These are phyloP conservation scores for Leishmania tropica DNA, from an alignment of 208 protist genomes.

Conservation along the genomic window DNA sequence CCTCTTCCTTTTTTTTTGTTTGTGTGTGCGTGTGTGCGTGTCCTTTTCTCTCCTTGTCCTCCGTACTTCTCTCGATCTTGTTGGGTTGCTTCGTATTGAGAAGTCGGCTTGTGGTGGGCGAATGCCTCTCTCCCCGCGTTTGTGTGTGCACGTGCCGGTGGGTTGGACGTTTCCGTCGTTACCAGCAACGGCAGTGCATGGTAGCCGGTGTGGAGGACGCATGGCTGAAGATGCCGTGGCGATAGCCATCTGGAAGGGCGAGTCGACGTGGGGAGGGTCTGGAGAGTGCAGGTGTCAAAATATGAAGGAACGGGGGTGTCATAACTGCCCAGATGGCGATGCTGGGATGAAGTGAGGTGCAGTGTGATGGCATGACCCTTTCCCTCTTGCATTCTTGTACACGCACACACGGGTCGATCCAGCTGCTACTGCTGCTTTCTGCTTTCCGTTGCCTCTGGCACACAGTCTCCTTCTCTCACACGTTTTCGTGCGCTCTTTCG, in stretches of 20 bases:
- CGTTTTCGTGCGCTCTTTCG: not conserved
- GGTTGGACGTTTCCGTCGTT: not conserved
- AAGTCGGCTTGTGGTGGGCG: not conserved
- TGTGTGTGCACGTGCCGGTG: not conserved
- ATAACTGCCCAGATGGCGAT: not conserved
- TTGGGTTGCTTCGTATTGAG: not conserved
- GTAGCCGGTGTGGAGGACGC: not conserved
- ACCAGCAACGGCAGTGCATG: not conserved
- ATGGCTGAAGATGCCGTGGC: not conserved
- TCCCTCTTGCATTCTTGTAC: not conserved
- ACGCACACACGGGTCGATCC: not conserved
- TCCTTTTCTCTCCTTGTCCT: not conserved
- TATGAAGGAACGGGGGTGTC: not conserved
- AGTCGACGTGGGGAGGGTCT: not conserved
- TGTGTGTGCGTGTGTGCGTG: not conserved
- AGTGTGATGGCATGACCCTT: not conserved
- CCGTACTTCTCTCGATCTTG: conserved; percentile 12
- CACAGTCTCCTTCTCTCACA: not conserved
- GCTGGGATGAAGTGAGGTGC: not conserved
- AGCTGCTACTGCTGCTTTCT: not conserved
- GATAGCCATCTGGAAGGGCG: not conserved
- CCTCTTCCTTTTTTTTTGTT: not conserved
- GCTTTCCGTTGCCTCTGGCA: not conserved
- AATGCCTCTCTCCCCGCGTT: not conserved
- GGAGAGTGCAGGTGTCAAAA: not conserved